Evolutionary conservation across 208 protist genomes (phyloP), one percentile per base, ranked within the genome.

Genomic region (Plasmodiophora brassicae): DNA sequence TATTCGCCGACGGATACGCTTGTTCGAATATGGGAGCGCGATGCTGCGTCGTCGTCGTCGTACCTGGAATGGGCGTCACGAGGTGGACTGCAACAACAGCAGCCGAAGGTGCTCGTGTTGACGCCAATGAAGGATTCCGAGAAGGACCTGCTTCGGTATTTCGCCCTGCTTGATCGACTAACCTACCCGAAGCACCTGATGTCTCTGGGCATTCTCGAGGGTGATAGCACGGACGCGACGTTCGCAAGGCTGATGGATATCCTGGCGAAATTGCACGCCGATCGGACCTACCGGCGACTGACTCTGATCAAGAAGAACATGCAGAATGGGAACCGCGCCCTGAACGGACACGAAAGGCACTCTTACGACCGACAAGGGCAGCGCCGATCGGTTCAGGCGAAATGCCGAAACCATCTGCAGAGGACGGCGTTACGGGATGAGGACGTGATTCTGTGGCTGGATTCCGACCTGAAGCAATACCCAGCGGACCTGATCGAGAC

Each of bases 381-480:
- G 20, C 65, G 65, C 20, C 65, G 65, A 78, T 5, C 65, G 20
- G 65, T 78, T 32, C 65, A 78, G n/a, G 65, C 65, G 5, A 78
- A 78, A 78, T 78, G 65, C 41, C 5, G 65, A 36, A 78, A 78
- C n/a, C 65, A 78, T 78, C n/a, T 78, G 5, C 65, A 78, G n/a
- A 44, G 32, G 65, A 78, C 41, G 5, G 65, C 65, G 5, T 78
- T 78, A 78, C 14, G 14, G 32, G 65, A 78, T 78, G 65, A 78
- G 41, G 65, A 78, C n/a, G 65, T 78, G 32, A 32, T 78, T 5
- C 65, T 78, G 65, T 78, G 65, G 65, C 65, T 78, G 65, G 65
- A 78, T 32, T 78, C 65, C 41, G 65, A 78, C 41, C n/a, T 78
- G 14, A 5, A 38, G 20, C 65, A 78, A 32, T 78, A 78, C 41